Base-by-base conservation (phyloP, 345 rosid species). In the Eucalyptus marginata region DNA sequence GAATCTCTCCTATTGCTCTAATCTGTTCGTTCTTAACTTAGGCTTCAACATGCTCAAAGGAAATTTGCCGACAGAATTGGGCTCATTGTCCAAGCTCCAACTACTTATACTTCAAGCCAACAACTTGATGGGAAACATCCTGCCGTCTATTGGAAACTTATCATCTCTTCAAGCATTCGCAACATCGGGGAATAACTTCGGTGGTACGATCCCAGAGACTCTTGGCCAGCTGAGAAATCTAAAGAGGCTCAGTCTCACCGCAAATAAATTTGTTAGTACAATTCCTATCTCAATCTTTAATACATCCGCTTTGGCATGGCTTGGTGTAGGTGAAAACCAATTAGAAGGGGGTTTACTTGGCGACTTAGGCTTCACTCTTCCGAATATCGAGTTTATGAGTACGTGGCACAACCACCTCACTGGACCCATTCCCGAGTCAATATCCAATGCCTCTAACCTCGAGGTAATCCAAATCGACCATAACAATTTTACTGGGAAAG, bases 401-500 rank as follows among this genome's bases (percentile, higher is more conserved):
- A 8, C 0, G 3, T 0, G 0, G 3, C 6, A 0, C 0, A 68
- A 33, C 13, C 13, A 17, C 43, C 13, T 68, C 6, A 33, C 7
- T 0, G 13, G 80, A 68, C 44, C 43, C 80, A 16, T 68, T 68
- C 80, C 80, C 0, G 2, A 31, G 80, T 33, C 80, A 68, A 33
- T 31, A 31, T 17, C 12, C 44, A 68, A 17, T 2, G 13, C 10
- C 44, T 68, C 80, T 17, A 68, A 68, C 5, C 80, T 68, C 4
- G 0, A 5, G 3, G 0, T 0, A 33, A 8, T 68, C 4, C 5
- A 17, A 33, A 0, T 68, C 4, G 0, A 2, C 13, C 0, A 0
- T 0, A 68, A 68, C 24, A 68, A 68, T 2, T 68, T 68, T 8
- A 68, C 1, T 49, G 7, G 51, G 17, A 5, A 49, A 14, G 51